These are phyloP conservation scores for Triticum monococcum DNA, from an alignment of 176 grass and related monocot genomes.

Conservation along the genomic window DNA sequence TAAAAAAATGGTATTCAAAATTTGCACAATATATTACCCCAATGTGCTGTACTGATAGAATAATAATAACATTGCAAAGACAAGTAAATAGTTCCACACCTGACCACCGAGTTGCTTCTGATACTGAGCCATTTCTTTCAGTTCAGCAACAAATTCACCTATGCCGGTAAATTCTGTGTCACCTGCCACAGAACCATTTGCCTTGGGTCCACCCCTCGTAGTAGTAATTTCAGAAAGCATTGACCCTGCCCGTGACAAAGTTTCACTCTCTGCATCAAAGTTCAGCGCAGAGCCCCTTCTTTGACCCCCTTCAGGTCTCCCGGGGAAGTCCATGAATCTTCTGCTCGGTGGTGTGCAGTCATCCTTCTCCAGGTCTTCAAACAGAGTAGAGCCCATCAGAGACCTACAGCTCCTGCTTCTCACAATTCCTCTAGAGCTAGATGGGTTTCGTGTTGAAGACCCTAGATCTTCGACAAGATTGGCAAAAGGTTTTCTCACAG, in stretches of 20 bases:
- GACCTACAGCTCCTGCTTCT: conserved; percentile 92
- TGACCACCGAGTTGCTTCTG: conserved; percentile 55
- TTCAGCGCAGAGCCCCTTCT: conserved; percentile 45
- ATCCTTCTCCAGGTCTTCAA: conserved; percentile 48
- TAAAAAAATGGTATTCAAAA: not conserved
- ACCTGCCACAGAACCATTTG: conserved; percentile 39
- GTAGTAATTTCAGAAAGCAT: conserved; percentile 72
- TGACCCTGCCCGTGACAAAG: conserved; percentile 65
- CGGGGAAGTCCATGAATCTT: conserved; percentile 65
- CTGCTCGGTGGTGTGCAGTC: conserved; percentile 66
- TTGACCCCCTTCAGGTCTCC: conserved; percentile 64
- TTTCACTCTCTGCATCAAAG: conserved; percentile 60
- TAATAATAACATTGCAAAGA: not conserved
- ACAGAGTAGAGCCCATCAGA: conserved; percentile 52
- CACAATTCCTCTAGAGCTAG: conserved; percentile 48
- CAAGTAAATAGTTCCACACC: conserved; percentile 35
- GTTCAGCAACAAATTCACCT: conserved; percentile 75
- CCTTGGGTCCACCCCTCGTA: conserved; percentile 33
- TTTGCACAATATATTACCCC: not conserved
- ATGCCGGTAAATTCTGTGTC: conserved; percentile 64
- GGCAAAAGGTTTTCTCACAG: conserved; percentile 65
- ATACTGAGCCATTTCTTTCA: conserved; percentile 88
- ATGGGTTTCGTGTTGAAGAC: conserved; percentile 38
- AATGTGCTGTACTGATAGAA: not conserved
- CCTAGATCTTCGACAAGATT: conserved; percentile 49